Evolutionary conservation across 768 basidiomycete genomes (phyloP), one percentile per base, ranked within the genome.

Genomic region (Saitozyma podzolica): DNA sequence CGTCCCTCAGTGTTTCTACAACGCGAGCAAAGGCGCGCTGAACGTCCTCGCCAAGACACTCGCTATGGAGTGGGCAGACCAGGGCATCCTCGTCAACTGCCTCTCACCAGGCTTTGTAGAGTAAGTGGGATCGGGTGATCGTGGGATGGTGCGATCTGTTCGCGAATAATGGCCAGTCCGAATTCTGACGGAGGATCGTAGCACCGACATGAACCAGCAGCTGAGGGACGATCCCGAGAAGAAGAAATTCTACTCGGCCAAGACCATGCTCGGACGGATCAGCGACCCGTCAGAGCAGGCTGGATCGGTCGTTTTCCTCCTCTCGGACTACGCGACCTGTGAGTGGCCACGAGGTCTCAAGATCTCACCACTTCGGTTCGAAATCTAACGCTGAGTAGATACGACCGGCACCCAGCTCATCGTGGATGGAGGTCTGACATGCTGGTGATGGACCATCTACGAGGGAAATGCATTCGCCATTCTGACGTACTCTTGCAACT

Each of bases 41-140:
- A 69, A 63, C 17, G 63, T 57, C 45, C 69, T 78, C 19, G 72
- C 76, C 48, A 68, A 69, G 58, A 61, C 58, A 13, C 57, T 78
- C 11, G 70, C 76, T 0, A 75, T 75, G 76, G 76, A 78, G 55
- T 78, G 76, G 76, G 69, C 66, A 8, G 64, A 67, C 16, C 49
- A 66, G 56, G 76, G 76, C 14, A 69, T 74, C 52, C 56, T 66
- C 39, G 70, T 72, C 39, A 70, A 41, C 47, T 16, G 19, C 20
- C 42, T 10, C 29, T 29, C 29, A 8, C 74, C 74, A 16, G 74
- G 74, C n/a, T 65, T 58, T 53, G 66, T 69, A 48, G 69, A 70
- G 70, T 72, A 56, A 59, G 70, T 64, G 17, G 19, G 17, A 14
- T 16, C 54, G 17, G 20, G 29, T 40, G 11, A 20, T 40, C 11